Conservation (phyloP, 371 early-diverging fungal species). For the Funneliformis caledonium region DNA sequence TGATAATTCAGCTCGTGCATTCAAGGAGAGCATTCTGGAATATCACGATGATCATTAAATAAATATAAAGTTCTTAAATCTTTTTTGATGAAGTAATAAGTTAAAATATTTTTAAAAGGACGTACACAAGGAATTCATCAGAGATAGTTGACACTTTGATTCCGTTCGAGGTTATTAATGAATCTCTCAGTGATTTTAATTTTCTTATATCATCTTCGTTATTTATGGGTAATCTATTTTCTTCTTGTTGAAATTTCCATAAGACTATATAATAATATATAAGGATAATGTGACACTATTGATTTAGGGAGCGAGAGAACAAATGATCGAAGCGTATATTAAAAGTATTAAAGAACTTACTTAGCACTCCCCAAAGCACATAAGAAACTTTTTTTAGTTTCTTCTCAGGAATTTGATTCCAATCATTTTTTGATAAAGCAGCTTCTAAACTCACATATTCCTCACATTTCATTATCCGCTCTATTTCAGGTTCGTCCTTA, state of each 20-base stretch:
- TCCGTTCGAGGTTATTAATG: constrained; percentile 41
- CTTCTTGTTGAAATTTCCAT: constrained; percentile 49
- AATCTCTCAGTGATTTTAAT: constrained; percentile 44
- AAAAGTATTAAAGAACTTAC: constrained; percentile 46
- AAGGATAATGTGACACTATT: neutral
- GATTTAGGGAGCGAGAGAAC: neutral
- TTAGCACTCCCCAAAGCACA: constrained; percentile 56
- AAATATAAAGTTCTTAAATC: neutral
- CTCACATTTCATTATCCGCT: constrained; percentile 48
- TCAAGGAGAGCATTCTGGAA: constrained; percentile 49
- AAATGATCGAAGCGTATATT: neutral
- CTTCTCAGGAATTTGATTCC: constrained; percentile 43
- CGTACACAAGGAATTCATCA: constrained; percentile 58
- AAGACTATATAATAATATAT: constrained; percentile 43
- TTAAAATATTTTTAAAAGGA: neutral
- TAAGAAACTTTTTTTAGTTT: constrained; percentile 55
- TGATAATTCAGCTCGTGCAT: constrained; percentile 65
- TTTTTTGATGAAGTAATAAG: neutral
- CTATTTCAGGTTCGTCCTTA: constrained; percentile 51
- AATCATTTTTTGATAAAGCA: constrained; percentile 45
- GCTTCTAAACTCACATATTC: constrained; percentile 53
- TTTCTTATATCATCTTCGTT: constrained; percentile 42
- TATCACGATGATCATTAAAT: constrained; percentile 1
- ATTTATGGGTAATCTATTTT: constrained; percentile 43
- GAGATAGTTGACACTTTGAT: constrained; percentile 48